Conservation (phyloP, 2,329 filamentous ascomycete genomes). For the Penicillium sp. region DNA sequence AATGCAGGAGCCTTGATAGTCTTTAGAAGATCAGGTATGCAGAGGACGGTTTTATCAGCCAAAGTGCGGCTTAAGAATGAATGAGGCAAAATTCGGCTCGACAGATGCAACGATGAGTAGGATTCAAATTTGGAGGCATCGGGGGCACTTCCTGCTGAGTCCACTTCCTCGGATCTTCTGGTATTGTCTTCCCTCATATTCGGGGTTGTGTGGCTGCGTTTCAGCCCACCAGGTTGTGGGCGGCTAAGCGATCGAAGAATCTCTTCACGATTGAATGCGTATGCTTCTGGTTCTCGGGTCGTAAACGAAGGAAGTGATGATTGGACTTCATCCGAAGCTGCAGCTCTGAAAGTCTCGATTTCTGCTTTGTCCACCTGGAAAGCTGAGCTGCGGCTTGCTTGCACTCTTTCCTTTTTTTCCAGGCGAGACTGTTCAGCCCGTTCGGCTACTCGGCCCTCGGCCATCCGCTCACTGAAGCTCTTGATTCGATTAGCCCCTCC, state of each 20-base stretch:
- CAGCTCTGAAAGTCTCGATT: conserved; percentile 43
- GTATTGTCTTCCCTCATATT: conserved; percentile 23
- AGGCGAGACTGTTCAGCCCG: conserved; percentile 41
- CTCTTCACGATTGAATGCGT: conserved; percentile 65
- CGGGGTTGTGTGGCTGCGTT: conserved; percentile 39
- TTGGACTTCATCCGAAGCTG: conserved; percentile 35
- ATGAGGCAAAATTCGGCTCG: conserved; percentile 80
- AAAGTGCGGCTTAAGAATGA: conserved; percentile 76
- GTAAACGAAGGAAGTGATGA: conserved; percentile 48
- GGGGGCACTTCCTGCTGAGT: conserved; percentile 29
- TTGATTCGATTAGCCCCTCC: conserved; percentile 43
- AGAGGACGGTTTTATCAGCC: conserved; percentile 72
- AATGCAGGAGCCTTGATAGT: conserved; percentile 81
- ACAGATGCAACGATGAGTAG: conserved; percentile 82
- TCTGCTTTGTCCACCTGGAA: conserved; percentile 47
- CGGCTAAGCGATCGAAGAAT: conserved; percentile 45
- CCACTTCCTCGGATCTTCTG: conserved; percentile 16
- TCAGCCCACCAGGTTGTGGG: conserved; percentile 28
- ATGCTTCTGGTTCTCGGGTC: conserved; percentile 49
- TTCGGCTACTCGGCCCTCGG: conserved; percentile 59
- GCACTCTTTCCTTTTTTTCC: conserved; percentile 39
- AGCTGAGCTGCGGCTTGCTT: conserved; percentile 42
- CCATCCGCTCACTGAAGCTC: conserved; percentile 83
- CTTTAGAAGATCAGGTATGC: conserved; percentile 77
- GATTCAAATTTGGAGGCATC: conserved; percentile 73